Conservation (phyloP, 1,284 basidiomycete species). For the Wallemia ichthyophaga region DNA sequence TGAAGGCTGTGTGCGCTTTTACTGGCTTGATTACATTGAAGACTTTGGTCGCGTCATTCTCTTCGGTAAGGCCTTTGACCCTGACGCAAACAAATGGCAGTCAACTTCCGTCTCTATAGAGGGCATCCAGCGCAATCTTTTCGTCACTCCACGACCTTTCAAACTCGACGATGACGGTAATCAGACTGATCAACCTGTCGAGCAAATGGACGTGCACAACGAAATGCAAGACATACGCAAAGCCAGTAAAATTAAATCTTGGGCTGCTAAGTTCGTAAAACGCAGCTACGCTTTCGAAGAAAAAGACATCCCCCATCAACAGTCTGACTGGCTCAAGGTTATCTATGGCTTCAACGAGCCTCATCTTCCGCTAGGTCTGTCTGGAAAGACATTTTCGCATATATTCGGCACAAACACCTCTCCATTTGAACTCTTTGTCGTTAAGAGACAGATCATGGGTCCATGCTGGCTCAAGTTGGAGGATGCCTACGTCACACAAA, state of each 20-base stretch:
- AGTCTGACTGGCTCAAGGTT: slow-evolving; percentile 72
- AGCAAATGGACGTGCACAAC: slow-evolving; percentile 35
- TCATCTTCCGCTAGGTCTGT: slow-evolving; percentile 35
- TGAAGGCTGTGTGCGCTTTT: slow-evolving; percentile 62
- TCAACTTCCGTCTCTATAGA: slow-evolving; percentile 67
- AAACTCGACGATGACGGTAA: slow-evolving; percentile 24
- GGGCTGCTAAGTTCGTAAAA: slow-evolving; percentile 46
- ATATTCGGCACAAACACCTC: slow-evolving; percentile 80
- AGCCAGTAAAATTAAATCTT: slow-evolving; percentile 42
- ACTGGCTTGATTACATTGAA: slow-evolving; percentile 78
- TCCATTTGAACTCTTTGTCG: slow-evolving; percentile 75
- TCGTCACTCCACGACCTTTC: slow-evolving; percentile 48
- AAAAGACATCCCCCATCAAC: slow-evolving; percentile 44
- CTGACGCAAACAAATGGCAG: slow-evolving; percentile 23
- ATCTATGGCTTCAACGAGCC: slow-evolving; percentile 30
- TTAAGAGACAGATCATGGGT: slow-evolving; percentile 95
- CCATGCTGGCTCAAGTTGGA: slow-evolving; percentile 86
- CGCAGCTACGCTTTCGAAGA: slow-evolving; percentile 84
- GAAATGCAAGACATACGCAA: slow-evolving; percentile 59
- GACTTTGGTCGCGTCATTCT: slow-evolving; percentile 39
- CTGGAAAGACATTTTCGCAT: slow-evolving; percentile 53
- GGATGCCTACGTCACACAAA: slow-evolving; percentile 35
- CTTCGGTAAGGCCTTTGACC: slow-evolving; percentile 56
- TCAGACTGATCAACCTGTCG: slow-evolving; percentile 46
- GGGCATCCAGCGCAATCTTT: slow-evolving; percentile 71